These are phyloP conservation scores for Saccharomyces eubayanus DNA, from an alignment of 805 yeast genomes.

Conservation along the genomic window DNA sequence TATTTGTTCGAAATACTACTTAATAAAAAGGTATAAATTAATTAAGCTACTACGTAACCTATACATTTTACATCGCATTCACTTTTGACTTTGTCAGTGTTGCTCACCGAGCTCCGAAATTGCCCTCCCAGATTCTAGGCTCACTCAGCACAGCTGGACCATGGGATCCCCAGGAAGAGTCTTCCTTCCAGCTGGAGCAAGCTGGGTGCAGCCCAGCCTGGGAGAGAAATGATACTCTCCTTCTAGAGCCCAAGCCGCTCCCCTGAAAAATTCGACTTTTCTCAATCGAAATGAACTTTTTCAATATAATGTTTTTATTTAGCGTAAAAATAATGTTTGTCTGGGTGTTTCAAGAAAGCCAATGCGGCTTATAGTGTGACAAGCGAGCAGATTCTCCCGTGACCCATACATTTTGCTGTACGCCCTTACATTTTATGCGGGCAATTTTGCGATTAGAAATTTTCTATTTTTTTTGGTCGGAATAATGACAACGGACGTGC, in stretches of 20 bases:
- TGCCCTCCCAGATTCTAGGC: not conserved
- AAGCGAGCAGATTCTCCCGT: not conserved
- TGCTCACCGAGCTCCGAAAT: not conserved
- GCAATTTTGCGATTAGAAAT: not conserved
- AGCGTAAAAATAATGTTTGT: slow-evolving; percentile 2
- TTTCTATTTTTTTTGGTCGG: not conserved
- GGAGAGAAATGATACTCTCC: not conserved
- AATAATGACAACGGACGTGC: not conserved
- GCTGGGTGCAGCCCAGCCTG: not conserved
- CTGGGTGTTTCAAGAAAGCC: not conserved
- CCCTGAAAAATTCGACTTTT: not conserved
- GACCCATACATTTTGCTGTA: not conserved
- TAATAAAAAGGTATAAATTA: not conserved
- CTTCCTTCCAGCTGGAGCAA: not conserved
- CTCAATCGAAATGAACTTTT: not conserved
- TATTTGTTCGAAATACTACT: not conserved
- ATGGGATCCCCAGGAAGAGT: not conserved
- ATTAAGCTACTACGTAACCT: not conserved
- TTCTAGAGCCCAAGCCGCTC: not conserved
- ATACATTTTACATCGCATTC: not conserved
- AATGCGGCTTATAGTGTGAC: not conserved
- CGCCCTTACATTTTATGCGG: not conserved
- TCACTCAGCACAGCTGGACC: not conserved
- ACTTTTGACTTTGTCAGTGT: not conserved
- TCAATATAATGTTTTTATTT: not conserved